Evolutionary conservation across 805 yeast species (phyloP), one percentile per base, ranked within the genome.

Genomic region (Wickerhamiella sergipiensis): DNA sequence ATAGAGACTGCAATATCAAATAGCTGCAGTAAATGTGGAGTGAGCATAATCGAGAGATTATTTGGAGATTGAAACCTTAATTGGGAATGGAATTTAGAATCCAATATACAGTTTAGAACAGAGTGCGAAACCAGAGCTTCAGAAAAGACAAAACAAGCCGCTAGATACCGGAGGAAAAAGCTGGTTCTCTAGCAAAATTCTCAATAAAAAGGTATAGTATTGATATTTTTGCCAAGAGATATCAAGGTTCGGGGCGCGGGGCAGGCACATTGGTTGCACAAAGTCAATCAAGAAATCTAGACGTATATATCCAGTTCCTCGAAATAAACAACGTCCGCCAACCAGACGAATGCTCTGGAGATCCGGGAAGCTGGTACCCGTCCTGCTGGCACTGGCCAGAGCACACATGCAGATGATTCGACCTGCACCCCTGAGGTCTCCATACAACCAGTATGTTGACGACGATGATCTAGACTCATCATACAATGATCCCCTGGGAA

Each of bases 381-480:
- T 29, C 33, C 15, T 29, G 15, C 9, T 29, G 3, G 12, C 3
- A 12, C 15, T 29, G 15, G 33, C 33, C 33, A 29, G 15, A 77
- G 54, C 50, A 33, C 61, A 57, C 43, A 57, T 58, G 52, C 58
- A 58, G 42, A 57, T 58, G 61, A 45, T 50, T 22, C 43, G 49
- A 19, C 61, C 61, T n/a, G 52, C 61, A 8, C 60, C 61, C 2
- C 53, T 57, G 36, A 52, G 53, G 46, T 58, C 61, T 17, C 51
- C 45, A 15, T 50, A 48, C 48, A 58, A 58, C 44, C 57, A 52
- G 18, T 46, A 42, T 44, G 50, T 40, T 19, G 29, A 43, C 42
- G 48, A 49, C 8, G 29, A 45, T 26, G 31, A 38, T 17, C 46
- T 55, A 3, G 61, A 58, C 47, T 53, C 55, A 40, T 51, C 55